Base-by-base conservation (phyloP, 164 flowering plant genomes). In the Annona squamosa region DNA sequence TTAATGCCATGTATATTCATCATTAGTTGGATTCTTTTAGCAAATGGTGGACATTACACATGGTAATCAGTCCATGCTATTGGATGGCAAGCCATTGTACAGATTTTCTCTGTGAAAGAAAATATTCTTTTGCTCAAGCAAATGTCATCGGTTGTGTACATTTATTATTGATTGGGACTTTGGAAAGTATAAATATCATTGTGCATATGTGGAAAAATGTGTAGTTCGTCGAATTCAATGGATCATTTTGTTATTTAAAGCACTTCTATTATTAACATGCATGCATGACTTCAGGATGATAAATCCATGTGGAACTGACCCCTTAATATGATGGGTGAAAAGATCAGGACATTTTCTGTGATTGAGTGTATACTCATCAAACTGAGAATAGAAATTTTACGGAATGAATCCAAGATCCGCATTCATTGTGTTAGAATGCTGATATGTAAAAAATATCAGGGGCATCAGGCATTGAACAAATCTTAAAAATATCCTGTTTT, bases 71-170 rank as follows among this genome's bases (percentile, higher is more conserved):
- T 10, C 1, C n/a, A 43, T 46, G 41, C 10, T 47, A 19, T n/a
- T 19, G 0, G n/a, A 47, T n/a, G 9, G 62, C 65, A 46, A 44
- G 71, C 59, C 59, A 59, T 71, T 70, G 73, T 78, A 77, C 80
- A 73, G 63, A 69, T 78, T 73, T 80, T 73, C 48, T 77, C 75
- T 46, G 71, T 48, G 70, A 46, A 67, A 67, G 48, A 64, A 46
- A 63, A 73, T 37, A 77, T 81, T 82, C 79, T 78, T 80, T 78
- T 71, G 71, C 74, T 44, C 47, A 43, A 52, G 59, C 59, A 52
- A 52, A 52, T 52, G 59, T 10, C 59, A 52, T 52, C 9, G 9
- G 52, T 48, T 52, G 59, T 16, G 13, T 52, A 52, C 13, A 52
- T 52, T 52, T 52, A 16, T 52, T 52, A 52, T 52, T 52, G 59